Base-by-base conservation (phyloP, 768 basidiomycete species). In the Leccinum uliginosum region DNA sequence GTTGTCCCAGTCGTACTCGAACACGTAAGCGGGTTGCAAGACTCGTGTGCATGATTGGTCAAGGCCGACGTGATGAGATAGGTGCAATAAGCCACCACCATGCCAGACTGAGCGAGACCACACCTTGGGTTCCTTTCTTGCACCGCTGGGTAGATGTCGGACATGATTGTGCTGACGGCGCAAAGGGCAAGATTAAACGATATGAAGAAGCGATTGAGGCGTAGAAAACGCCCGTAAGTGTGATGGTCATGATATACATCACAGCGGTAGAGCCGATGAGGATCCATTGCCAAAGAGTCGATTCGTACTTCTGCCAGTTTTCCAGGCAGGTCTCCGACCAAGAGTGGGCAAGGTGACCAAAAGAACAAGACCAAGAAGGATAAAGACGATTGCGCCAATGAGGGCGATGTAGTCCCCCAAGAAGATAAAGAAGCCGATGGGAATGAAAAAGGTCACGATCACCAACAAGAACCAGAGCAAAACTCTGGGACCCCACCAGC, bases 401-500 rank as follows among this genome's bases (percentile, higher is more conserved):
- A 97, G 81, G 23, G 95, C 83, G 59, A 93, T 74, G 66, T 97
- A 96, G 63, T 95, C 93, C 32, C 94, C 95, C 89, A 93, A 98
- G 71, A 97, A 91, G 76, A 98, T 94, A 77, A 98, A 98, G 94
- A 89, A 87, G 48, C 83, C 89, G 71, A 98, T 98, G 0, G 96
- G 97, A 66, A 98, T 96, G 73, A 95, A 87, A 80, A 98, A n/a
- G 1, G 91, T 87, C 21, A 89, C 73, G 59, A 80, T 80, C 49
- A 93, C 77, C 56, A 99, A 82, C 59, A 93, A 65, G 34, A 97
- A 69, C 92, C 95, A 99, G 9, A 90, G 76, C 9, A 97, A 79
- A 51, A 91, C 85, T 70, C 98, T 99, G 3, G 94, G 96, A 23
- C 97, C 97, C 97, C 97, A 99, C 94, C 94, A 99, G 29, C 94